Evolutionary conservation across 2,329 filamentous ascomycete species (phyloP), one percentile per base, ranked within the genome.

Genomic region (Phialophora expanda): DNA sequence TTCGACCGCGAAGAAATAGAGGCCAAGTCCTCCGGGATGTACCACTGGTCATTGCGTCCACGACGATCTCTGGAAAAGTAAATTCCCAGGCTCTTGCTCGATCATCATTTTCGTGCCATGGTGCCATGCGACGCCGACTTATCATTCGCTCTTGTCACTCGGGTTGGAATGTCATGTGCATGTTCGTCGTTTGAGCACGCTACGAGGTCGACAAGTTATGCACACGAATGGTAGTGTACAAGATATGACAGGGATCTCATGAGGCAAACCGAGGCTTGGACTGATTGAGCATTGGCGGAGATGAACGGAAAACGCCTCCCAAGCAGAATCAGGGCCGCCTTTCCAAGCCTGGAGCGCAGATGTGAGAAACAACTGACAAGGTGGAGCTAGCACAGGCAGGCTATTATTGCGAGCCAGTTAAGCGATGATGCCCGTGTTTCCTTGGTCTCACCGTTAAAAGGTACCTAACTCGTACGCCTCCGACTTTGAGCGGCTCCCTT

Each of bases 221-320:
- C 58, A 61, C 46, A 62, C 32, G 26, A 46, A 54, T 54, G 50
- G 59, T 28, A 30, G 32, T 55, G 59, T 41, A 56, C 59, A 50
- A 32, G 50, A 44, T 50, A 22, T 26, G 38, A 56, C 50, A 62
- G 51, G 50, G 59, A 32, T 28, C 5, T 12, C 11, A 26, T 17
- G 22, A 30, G 59, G 48, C 48, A 61, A 61, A 34, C 44, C 53
- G 53, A 30, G 28, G 26, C 53, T 56, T 56, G 11, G 28, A 20
- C 53, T 28, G 41, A 51, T 34, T 14, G 26, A 53, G 22, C 22
- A 55, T 62, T 56, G 34, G 51, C 50, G 60, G 61, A 63, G 61
- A 57, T 63, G 61, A 57, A 55, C 59, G 59, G 59, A 55, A 50
- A 62, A 61, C 59, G 50, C 59, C 22, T 24, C 38, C 17, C 30